Conservation (phyloP, 768 basidiomycete genomes). For the Lactarius vividus region DNA sequence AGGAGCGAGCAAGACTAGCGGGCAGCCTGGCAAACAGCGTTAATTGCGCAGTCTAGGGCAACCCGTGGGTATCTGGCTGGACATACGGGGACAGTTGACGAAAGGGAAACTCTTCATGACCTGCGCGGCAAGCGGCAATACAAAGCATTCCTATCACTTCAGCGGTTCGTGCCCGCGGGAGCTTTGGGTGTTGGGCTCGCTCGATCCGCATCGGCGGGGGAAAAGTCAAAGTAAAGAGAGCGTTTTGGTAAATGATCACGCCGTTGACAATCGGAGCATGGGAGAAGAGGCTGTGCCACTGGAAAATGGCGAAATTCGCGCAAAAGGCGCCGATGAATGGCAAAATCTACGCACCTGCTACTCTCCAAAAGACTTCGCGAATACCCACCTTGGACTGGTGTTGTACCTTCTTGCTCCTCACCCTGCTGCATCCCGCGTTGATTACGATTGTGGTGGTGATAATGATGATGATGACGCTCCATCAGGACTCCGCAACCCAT, state of each 20-base stretch:
- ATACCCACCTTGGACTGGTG: not conserved
- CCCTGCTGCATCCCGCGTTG: not conserved
- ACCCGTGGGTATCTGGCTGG: not conserved
- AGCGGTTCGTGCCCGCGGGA: not conserved
- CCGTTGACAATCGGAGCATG: not conserved
- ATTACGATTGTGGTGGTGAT: not conserved
- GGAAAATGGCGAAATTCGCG: slow-evolving; percentile 18
- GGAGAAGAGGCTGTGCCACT: not conserved
- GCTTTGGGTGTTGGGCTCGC: not conserved
- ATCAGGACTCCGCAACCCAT: slow-evolving; percentile 1
- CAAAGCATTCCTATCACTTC: not conserved
- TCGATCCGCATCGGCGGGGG: slow-evolving; percentile 8
- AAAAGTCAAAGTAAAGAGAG: slow-evolving; percentile 5
- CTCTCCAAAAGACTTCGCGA: not conserved
- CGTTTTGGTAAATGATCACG: not conserved
- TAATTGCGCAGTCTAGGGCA: slow-evolving; percentile 10
- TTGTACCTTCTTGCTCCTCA: not conserved
- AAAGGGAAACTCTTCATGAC: not conserved
- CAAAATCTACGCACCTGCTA: slow-evolving; percentile 20
- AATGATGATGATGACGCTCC: not conserved
- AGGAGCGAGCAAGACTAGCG: not conserved
- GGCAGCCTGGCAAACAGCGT: not conserved
- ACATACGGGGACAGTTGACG: not conserved
- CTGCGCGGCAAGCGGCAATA: not conserved
- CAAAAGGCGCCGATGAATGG: slow-evolving; percentile 16